A percentile compares a stretch with the other conserved stretches of the same genome.
Conservation (phyloP, 2,329 filamentous ascomycete species). For the Didymella glomerata region DNA sequence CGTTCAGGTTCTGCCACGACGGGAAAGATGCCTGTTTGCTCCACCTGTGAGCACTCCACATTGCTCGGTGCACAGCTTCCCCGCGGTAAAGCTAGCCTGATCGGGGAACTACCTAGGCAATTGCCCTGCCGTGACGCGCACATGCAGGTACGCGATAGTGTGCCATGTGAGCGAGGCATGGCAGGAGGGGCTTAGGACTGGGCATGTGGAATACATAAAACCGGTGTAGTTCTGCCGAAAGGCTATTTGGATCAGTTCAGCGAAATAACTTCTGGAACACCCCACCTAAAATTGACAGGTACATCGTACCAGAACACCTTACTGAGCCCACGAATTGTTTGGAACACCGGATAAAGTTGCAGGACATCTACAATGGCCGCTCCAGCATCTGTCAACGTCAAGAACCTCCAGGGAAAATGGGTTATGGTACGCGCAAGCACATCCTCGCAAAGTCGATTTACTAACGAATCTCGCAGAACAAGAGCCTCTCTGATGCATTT, state of each 20-base stretch:
- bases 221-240: not conserved
- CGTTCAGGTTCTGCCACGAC: slow-evolving; percentile 9
- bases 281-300: slow-evolving; percentile 16
- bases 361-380: slow-evolving; percentile 47
- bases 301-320: slow-evolving; percentile 5
- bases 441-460: not conserved
- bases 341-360: not conserved
- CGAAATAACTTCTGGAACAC: not conserved
- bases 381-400: slow-evolving; percentile 45
- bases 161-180: slow-evolving; percentile 28
- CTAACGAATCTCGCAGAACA: slow-evolving; percentile 66
- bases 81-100: slow-evolving; percentile 29
- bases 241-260: not conserved
- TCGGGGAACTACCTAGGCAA: slow-evolving; percentile 33
- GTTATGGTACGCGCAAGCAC: slow-evolving; percentile 41
- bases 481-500: slow-evolving; percentile 72
- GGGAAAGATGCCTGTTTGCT: slow-evolving; percentile 9
- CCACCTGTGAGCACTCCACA: not conserved
- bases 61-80: slow-evolving; percentile 20
- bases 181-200: slow-evolving; percentile 24
- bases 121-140: slow-evolving; percentile 15
- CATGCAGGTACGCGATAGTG: slow-evolving; percentile 25
- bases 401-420: slow-evolving; percentile 52
- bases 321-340: not conserved
- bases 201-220: slow-evolving; percentile 26